These are phyloP conservation scores for Eimeria maxima DNA, from an alignment of 169 alveolate genomes.

Conservation along the genomic window DNA sequence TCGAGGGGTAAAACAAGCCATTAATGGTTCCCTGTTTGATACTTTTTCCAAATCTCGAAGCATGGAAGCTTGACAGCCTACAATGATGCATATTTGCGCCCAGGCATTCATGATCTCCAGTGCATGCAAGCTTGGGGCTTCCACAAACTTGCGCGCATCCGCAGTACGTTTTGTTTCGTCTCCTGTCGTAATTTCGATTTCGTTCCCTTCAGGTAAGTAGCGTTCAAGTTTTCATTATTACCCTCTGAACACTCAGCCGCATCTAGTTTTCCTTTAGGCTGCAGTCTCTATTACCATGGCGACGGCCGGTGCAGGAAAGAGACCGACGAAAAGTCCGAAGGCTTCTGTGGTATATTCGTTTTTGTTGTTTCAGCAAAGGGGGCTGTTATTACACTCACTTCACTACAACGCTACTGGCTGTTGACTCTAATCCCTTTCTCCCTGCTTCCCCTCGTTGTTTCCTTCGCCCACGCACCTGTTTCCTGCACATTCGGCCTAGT, in stretches of 20 bases:
- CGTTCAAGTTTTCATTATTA: not conserved
- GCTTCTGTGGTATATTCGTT: not conserved
- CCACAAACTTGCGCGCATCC: not conserved
- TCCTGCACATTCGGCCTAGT: not conserved
- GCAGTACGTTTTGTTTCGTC: not conserved
- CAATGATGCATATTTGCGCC: not conserved
- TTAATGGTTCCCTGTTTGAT: not conserved
- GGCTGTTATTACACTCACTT: too few species aligned
- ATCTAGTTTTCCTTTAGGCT: not conserved
- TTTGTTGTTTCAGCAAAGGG: not conserved
- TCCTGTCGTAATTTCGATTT: not conserved
- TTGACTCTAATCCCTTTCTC: not conserved
- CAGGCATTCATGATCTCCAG: not conserved
- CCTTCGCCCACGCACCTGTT: not conserved
- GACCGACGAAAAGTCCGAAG: not conserved
- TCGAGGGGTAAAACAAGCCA: not conserved
- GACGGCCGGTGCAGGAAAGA: not conserved
- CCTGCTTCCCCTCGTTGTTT: not conserved
- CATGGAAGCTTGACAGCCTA: not conserved
- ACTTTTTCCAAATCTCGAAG: not conserved
- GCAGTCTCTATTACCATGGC: not conserved
- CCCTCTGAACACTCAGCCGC: not conserved
- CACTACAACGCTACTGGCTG: not conserved
- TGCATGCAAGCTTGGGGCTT: constrained; percentile 45
- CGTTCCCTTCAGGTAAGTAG: not conserved